Evolutionary conservation across 345 rosid genomes (phyloP).

Genomic region (Durio zibethinus): DNA sequence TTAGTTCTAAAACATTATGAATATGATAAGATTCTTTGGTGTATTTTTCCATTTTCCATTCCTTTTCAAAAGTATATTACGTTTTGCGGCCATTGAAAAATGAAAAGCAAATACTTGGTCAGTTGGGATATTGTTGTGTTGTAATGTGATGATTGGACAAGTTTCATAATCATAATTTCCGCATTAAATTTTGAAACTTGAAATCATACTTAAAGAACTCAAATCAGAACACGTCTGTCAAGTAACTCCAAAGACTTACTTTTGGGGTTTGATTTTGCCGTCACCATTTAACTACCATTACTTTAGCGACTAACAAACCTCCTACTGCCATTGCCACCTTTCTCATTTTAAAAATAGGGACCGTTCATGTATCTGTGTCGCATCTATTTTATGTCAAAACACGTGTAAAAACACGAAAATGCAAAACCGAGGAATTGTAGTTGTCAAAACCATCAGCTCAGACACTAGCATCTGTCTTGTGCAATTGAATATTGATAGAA

Average conservation of each 20-base stretch:
- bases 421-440: background rate
- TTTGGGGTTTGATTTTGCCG: background rate
- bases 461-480: background rate
- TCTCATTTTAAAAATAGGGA: background rate
- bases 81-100: background rate
- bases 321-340: background rate
- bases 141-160: background rate
- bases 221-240: background rate
- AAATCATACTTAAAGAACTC: background rate
- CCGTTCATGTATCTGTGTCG: too few relatives aligned
- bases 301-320: background rate
- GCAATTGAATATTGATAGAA: background rate
- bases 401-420: too few relatives aligned
- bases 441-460: background rate
- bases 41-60: background rate
- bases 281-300: background rate
- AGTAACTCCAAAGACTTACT: background rate
- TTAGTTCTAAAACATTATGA: background rate
- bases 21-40: background rate
- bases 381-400: too few relatives aligned
- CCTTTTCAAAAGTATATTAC: background rate
- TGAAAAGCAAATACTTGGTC: background rate
- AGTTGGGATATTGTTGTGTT: background rate
- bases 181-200: background rate
- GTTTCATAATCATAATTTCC: background rate